Base-by-base conservation (phyloP, 805 yeast genomes). In the Schwanniomyces yamadae region DNA sequence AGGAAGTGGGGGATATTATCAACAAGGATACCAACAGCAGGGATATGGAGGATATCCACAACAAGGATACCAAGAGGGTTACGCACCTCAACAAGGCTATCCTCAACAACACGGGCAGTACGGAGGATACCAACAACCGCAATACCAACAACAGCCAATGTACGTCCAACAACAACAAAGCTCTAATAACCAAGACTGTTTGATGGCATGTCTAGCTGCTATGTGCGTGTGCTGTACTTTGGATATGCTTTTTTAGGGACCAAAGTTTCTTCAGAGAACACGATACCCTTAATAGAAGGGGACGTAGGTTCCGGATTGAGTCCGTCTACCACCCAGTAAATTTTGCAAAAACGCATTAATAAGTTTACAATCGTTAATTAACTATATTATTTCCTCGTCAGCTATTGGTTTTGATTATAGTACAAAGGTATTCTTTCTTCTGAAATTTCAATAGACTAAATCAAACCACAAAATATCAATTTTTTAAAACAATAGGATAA, bases 111-210 rank as follows among this genome's bases (percentile, higher is more conserved):
- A 44, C 19, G 48, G 48, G 15, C 34, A 28, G 13, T 28, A 37
- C 20, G n/a, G n/a, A n/a, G n/a, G n/a, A n/a, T 63, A 65, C 40
- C 57, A 61, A 40, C 68, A 60, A 36, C 70, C 63, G 42, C 69
- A 60, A 36, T n/a, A n/a, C n/a, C 71, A 65, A 43, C 71, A 62
- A 41, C 71, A 66, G 38, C 72, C 70, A 22, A 63, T 66, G 63
- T 67, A 67, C 38, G 72, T 67, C 5, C 73, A 67, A 48, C 73
- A 67, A 40, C 65, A 63, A 37, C 41, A 46, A 4, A 37, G 52
- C 18, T 40, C 45, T 23, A 57, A 57, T 23, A 43, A 43, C 31
- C 54, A 47, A 17, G 48, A 53, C 10, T 65, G 71, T 45, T 61
- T 68, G 44, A 63, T 62, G 54, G 70, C 58, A 11, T 67, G 73